These are phyloP conservation scores for Pichia heedii DNA, from an alignment of 805 yeast species.

Conservation along the genomic window DNA sequence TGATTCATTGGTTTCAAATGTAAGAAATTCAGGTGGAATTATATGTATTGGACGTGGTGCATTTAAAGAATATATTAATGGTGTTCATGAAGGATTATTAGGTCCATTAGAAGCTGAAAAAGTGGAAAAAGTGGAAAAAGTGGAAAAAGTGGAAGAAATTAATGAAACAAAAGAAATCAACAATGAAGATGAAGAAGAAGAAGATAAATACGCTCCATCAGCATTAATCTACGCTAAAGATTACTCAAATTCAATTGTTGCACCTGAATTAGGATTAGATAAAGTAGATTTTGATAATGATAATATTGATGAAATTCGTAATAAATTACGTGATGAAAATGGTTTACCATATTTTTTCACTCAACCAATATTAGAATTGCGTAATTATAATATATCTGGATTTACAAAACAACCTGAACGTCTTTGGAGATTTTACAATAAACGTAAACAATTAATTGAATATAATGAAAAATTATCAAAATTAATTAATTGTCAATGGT, in stretches of 20 bases:
- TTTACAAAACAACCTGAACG: slow-evolving; percentile 68
- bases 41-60: slow-evolving; percentile 94
- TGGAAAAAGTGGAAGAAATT: slow-evolving; percentile 11
- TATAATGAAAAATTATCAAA: slow-evolving; percentile 22
- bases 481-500: slow-evolving; percentile 32
- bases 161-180: slow-evolving; percentile 23
- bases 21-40: slow-evolving; percentile 66
- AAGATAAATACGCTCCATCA: slow-evolving; percentile 22
- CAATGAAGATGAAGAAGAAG: slow-evolving; percentile 29
- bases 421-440: slow-evolving; percentile 68
- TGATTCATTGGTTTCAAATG: slow-evolving; percentile 38
- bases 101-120: slow-evolving; percentile 68
- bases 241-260: slow-evolving; percentile 44
- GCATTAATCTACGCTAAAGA: slow-evolving; percentile 58
- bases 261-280: slow-evolving; percentile 45
- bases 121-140: slow-evolving; percentile 25
- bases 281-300: slow-evolving; percentile 4
- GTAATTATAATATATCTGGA: slow-evolving; percentile 74
- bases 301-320: slow-evolving; percentile 14
- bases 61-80: slow-evolving; percentile 82
- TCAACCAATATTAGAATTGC: slow-evolving; percentile 70
- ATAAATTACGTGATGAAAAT: slow-evolving; percentile 18
- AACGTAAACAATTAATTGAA: slow-evolving; percentile 40
- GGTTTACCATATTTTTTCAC: slow-evolving; percentile 53
- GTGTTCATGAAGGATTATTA: slow-evolving; percentile 87